phyloP scores from a whole-genome alignment of 305 asterid species.

The Fraxinus sp. region DNA sequence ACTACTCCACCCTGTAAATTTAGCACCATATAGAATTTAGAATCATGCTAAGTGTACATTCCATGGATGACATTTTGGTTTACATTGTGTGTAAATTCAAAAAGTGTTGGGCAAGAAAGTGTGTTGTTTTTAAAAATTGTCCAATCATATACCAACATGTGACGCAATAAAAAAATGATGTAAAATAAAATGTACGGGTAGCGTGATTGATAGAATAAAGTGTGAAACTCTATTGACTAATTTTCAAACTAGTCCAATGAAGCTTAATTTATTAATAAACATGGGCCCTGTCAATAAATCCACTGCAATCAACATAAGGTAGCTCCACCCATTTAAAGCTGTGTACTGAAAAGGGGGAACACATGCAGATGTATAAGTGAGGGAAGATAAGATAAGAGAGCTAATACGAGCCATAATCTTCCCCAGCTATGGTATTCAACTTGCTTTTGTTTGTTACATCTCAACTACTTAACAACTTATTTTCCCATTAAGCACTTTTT shows the following conservation, averaged over 20 bases:
- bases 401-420: conserved; percentile 12
- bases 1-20: not conserved
- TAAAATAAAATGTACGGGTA: too few relatives aligned
- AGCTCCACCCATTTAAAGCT: conserved; percentile 11
- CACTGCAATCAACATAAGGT: not conserved
- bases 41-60: not conserved
- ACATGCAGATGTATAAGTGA: conserved; percentile 5
- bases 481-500: not conserved
- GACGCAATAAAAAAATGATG: too few relatives aligned
- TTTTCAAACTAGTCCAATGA: not conserved
- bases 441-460: conserved; percentile 14
- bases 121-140: not conserved
- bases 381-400: not conserved
- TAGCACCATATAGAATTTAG: too few relatives aligned
- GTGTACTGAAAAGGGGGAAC: conserved; percentile 23
- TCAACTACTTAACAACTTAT: conserved; percentile 7
- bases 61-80: not conserved
- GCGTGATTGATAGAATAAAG: not conserved
- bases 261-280: not conserved
- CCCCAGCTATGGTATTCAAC: not conserved
- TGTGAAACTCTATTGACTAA: not conserved
- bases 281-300: not conserved
- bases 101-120: not conserved
- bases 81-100: not conserved
- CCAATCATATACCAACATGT: not conserved